phyloP scores from a whole-genome alignment of 768 basidiomycete genomes.

The Coprinellus aureogranulatus region DNA sequence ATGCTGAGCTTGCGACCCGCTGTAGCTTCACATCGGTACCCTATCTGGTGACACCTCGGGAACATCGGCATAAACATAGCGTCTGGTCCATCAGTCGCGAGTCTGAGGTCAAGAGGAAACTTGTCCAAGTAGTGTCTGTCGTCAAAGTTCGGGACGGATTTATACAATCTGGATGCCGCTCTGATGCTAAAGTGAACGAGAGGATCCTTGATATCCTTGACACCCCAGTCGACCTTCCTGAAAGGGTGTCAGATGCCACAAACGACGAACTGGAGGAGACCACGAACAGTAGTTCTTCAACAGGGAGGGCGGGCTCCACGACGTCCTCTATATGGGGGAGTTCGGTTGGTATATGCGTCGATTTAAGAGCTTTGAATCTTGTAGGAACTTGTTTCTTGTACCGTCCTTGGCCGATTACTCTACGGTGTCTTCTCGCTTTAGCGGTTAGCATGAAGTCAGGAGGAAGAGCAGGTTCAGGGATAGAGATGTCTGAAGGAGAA shows the following conservation, averaged over 20 bases:
- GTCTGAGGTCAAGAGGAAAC: too few relatives aligned
- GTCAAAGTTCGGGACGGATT: too few relatives aligned
- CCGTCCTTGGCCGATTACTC: not conserved
- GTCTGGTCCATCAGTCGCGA: too few relatives aligned
- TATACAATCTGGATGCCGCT: too few relatives aligned
- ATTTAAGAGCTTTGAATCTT: not conserved
- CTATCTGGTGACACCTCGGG: too few relatives aligned
- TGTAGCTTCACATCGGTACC: too few relatives aligned
- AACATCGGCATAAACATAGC: too few relatives aligned
- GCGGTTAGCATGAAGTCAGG: slow-evolving; percentile 48
- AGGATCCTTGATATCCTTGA: not conserved
- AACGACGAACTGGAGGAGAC: not conserved
- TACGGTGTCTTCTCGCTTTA: slow-evolving; percentile 28
- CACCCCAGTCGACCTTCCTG: slow-evolving; percentile 6
- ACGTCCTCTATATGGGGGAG: slow-evolving; percentile 26
- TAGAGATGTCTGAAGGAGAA: slow-evolving; percentile 3
- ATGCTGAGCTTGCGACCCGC: too few relatives aligned
- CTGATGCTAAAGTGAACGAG: too few relatives aligned
- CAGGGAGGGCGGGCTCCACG: slow-evolving; percentile 10
- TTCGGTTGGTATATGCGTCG: slow-evolving; percentile 6
- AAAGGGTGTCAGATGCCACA: not conserved
- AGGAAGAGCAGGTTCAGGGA: slow-evolving; percentile 41
- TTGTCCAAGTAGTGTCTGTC: too few relatives aligned
- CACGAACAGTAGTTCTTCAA: slow-evolving; percentile 25
- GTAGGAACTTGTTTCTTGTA: not conserved